These are phyloP conservation scores for Aspergillus floridensis DNA, from an alignment of 2,329 filamentous ascomycete species.

Conservation along the genomic window DNA sequence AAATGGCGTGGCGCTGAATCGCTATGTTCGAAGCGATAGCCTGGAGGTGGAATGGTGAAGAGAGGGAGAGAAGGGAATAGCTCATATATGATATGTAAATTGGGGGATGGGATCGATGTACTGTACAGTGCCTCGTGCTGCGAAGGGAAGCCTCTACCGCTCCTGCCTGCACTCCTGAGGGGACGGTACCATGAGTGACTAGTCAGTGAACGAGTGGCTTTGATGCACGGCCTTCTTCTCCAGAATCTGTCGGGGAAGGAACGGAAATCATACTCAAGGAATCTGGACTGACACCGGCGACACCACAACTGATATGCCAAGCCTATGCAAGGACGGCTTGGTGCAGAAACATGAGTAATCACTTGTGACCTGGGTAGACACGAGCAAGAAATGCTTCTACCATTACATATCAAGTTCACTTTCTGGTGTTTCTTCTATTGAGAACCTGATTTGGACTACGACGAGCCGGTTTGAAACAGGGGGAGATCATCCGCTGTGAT, in stretches of 20 bases:
- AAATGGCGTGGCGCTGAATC: neutral
- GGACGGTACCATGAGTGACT: neutral
- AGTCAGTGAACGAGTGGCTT: neutral
- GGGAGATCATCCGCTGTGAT: no score
- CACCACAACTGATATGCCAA: neutral
- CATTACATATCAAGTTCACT: neutral
- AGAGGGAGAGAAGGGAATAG: neutral
- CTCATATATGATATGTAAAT: neutral
- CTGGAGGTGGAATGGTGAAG: no score
- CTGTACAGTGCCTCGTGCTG: neutral
- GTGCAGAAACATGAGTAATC: neutral
- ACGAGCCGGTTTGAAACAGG: no score
- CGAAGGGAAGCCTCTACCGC: neutral
- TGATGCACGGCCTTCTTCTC: no score
- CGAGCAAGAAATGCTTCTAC: neutral
- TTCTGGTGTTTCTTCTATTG: no score
- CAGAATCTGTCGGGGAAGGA: neutral
- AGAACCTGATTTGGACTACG: no score
- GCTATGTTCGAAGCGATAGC: neutral
- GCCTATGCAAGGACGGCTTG: neutral
- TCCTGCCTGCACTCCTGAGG: neutral
- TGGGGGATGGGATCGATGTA: no score
- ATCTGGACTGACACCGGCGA: neutral
- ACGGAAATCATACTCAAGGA: neutral
- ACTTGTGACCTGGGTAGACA: neutral